Evolutionary conservation across 2,329 filamentous ascomycete genomes (phyloP).

Genomic region (Aspergillus sp.): DNA sequence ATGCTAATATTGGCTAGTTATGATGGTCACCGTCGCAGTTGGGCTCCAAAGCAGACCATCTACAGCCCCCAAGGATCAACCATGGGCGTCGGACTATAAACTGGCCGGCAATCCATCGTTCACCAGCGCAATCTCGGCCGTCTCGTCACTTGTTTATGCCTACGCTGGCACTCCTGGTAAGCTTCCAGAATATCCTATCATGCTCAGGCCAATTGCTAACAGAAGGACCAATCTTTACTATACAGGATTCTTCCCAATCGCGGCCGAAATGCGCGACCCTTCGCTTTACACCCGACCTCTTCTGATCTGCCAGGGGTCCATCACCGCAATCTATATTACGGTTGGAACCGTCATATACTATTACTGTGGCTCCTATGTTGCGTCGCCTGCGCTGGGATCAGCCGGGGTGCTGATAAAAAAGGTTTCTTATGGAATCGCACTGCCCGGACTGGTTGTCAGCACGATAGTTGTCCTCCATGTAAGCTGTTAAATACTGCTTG

Average conservation of each 20-base stretch:
- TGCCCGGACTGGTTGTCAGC: conserved; percentile 33
- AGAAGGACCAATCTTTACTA: too few relatives aligned
- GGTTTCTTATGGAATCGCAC: conserved; percentile 43
- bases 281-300: conserved; percentile 34
- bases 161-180: conserved; percentile 32
- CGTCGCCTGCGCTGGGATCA: conserved; percentile 50
- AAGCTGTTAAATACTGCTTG: not conserved
- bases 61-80: conserved; percentile 28
- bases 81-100: conserved; percentile 29
- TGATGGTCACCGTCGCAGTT: conserved; percentile 25
- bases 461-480: conserved; percentile 23
- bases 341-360: conserved; percentile 47
- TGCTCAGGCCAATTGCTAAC: too few relatives aligned
- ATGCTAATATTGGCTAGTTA: conserved; percentile 4
- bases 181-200: too few relatives aligned
- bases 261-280: conserved; percentile 41
- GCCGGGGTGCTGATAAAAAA: conserved; percentile 46
- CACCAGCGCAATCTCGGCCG: conserved; percentile 27
- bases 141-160: conserved; percentile 29
- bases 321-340: conserved; percentile 36
- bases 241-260: conserved; percentile 24
- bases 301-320: conserved; percentile 33
- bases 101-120: conserved; percentile 25
- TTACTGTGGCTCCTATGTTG: conserved; percentile 48
- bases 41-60: conserved; percentile 35